A percentile compares a stretch with the other conserved stretches of the same genome.
phyloP scores from a whole-genome alignment of 2,329 filamentous ascomycete genomes.

The Neofusicoccum umdonicola region DNA sequence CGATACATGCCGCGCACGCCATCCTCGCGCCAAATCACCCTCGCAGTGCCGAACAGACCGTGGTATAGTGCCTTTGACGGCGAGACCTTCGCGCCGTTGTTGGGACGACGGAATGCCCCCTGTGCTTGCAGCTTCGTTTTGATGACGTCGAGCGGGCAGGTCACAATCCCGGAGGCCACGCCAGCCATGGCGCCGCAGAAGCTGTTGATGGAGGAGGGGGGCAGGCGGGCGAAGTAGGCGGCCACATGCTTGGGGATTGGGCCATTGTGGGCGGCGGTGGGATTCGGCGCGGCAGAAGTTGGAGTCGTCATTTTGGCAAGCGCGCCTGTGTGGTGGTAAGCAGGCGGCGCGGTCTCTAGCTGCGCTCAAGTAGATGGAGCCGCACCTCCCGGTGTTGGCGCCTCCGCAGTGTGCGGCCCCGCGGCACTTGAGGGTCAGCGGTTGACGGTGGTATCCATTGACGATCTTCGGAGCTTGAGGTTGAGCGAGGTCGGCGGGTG shows the following conservation, averaged over 20 bases:
- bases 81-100: conserved; percentile 42
- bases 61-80: conserved; percentile 66
- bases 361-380: conserved; percentile 10
- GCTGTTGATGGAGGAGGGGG: conserved; percentile 67
- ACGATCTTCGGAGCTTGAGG: neutral
- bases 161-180: conserved; percentile 89
- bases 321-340: conserved; percentile 13
- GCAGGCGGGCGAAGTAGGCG: conserved; percentile 40
- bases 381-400: conserved; percentile 17
- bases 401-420: conserved; percentile 19
- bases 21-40: conserved; percentile 82
- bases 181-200: conserved; percentile 85
- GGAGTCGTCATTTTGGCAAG: conserved; percentile 17
- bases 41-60: conserved; percentile 82
- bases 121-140: conserved; percentile 98
- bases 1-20: conserved; percentile 88
- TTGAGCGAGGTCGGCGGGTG: neutral
- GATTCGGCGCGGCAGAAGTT: conserved; percentile 13
- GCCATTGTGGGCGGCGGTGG: conserved; percentile 7
- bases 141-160: conserved; percentile 96
- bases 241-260: neutral
- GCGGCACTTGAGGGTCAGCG: conserved; percentile 18
- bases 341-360: neutral
- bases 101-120: conserved; percentile 68
- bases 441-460: conserved; percentile 18